A percentile compares a stretch with the other conserved stretches of the same genome.
Conservation (phyloP, 139 green algal genomes). For the Chlorella sorokiniana region DNA sequence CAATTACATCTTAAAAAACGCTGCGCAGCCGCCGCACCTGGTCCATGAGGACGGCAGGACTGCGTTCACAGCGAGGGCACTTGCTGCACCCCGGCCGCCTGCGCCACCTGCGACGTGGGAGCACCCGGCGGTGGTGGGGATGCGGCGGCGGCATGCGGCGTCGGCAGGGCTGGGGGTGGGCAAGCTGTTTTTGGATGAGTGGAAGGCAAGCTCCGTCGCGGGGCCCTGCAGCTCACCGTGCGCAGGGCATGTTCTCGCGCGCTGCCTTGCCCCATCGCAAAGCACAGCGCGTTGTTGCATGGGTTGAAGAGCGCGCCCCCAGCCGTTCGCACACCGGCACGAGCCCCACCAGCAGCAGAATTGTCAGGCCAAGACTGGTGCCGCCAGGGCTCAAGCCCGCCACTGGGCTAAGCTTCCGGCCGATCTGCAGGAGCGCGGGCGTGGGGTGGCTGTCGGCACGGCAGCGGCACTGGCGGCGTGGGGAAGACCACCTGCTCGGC, state of each 20-base stretch:
- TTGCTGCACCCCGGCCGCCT: not conserved
- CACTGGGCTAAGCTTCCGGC: not conserved
- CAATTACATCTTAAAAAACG: too few relatives aligned
- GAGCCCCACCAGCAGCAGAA: slow-evolving; percentile 7
- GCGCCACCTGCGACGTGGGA: not conserved
- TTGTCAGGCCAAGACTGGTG: not conserved
- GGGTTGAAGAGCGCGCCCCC: slow-evolving; percentile 30
- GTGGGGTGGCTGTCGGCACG: not conserved
- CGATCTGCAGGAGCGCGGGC: slow-evolving; percentile 16
- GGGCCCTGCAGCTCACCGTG: not conserved
- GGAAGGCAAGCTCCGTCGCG: not conserved
- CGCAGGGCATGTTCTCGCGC: slow-evolving; percentile 8
- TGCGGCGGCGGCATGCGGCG: not conserved
- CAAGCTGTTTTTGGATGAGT: not conserved
- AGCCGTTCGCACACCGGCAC: not conserved
- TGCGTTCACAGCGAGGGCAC: not conserved
- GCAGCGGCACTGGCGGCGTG: not conserved
- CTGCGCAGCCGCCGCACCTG: not conserved
- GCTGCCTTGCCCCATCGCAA: slow-evolving; percentile 1
- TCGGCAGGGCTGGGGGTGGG: not conserved
- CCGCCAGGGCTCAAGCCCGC: not conserved
- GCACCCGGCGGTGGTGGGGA: not conserved
- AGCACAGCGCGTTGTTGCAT: not conserved
- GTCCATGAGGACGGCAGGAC: slow-evolving; percentile 9
- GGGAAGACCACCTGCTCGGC: not conserved